Conservation (phyloP, 1,139 yeast species). For the Sugiyamaella novakii region DNA sequence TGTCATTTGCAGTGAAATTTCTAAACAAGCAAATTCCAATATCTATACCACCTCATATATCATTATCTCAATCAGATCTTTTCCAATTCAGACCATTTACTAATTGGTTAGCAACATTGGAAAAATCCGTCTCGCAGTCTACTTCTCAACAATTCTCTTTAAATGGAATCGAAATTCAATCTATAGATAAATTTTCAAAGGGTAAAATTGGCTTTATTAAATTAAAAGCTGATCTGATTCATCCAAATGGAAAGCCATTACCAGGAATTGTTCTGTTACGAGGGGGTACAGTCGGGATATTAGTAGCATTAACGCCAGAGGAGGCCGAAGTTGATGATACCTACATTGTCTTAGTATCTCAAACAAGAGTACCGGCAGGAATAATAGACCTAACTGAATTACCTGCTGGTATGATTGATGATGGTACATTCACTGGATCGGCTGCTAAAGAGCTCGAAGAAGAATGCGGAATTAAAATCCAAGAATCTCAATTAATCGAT, state of each 20-base stretch:
- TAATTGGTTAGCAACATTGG: slow-evolving; percentile 26
- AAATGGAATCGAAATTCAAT: slow-evolving; percentile 29
- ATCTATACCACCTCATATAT: slow-evolving; percentile 22
- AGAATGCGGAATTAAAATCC: slow-evolving; percentile 32
- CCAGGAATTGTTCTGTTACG: slow-evolving; percentile 35
- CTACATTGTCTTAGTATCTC: slow-evolving; percentile 29
- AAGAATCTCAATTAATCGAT: slow-evolving; percentile 24
- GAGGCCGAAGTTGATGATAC: background rate
- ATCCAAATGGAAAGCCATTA: slow-evolving; percentile 30
- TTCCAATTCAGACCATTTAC: slow-evolving; percentile 28
- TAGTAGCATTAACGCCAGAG: slow-evolving; percentile 25
- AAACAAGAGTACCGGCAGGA: slow-evolving; percentile 35
- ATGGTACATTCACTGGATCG: slow-evolving; percentile 31
- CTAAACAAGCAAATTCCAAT: slow-evolving; percentile 22
- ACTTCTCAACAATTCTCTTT: slow-evolving; percentile 16
- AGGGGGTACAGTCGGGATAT: slow-evolving; percentile 34
- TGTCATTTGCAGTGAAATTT: slow-evolving; percentile 12
- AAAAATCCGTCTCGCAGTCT: slow-evolving; percentile 7
- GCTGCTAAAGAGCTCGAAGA: slow-evolving; percentile 35
- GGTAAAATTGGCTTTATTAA: slow-evolving; percentile 33
- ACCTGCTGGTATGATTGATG: slow-evolving; percentile 38
- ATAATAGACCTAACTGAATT: slow-evolving; percentile 28
- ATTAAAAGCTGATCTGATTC: slow-evolving; percentile 29
- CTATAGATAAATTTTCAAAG: slow-evolving; percentile 30
- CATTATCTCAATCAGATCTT: slow-evolving; percentile 19